These are phyloP conservation scores for Forsythia suspensa DNA, from an alignment of 257 asterid genomes.

Conservation along the genomic window DNA sequence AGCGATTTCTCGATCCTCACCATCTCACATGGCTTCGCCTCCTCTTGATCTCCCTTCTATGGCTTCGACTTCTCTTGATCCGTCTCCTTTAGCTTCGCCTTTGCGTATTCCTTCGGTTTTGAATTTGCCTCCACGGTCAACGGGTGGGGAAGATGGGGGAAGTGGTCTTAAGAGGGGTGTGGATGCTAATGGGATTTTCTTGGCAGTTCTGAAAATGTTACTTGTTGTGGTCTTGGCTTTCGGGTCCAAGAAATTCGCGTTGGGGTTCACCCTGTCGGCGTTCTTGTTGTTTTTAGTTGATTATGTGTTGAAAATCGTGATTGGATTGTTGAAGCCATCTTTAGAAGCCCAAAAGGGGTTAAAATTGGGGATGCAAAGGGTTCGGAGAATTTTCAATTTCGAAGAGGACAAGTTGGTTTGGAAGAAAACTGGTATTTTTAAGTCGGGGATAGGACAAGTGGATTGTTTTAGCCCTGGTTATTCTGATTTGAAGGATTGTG, in stretches of 20 bases:
- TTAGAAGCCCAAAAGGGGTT: slow-evolving; percentile 17
- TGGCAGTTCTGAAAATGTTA: slow-evolving; percentile 40
- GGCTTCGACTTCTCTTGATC: not conserved
- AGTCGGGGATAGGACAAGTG: not conserved
- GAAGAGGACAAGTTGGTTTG: slow-evolving; percentile 15
- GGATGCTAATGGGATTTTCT: slow-evolving; percentile 32
- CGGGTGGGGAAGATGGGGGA: not conserved
- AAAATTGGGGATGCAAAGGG: not conserved
- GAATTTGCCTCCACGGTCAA: not conserved
- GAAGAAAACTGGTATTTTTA: not conserved
- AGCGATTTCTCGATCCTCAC: slow-evolving; percentile 10
- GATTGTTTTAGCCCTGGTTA: not conserved
- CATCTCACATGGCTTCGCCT: slow-evolving; percentile 17
- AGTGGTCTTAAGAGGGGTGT: slow-evolving; percentile 7
- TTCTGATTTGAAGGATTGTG: slow-evolving; percentile 13
- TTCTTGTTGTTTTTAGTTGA: slow-evolving; percentile 56
- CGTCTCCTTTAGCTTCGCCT: not conserved
- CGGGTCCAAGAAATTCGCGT: slow-evolving; percentile 53
- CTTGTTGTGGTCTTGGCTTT: slow-evolving; percentile 64
- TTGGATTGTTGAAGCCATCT: slow-evolving; percentile 28
- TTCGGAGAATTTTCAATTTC: slow-evolving; percentile 12
- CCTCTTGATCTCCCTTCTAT: slow-evolving; percentile 5
- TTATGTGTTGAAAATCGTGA: slow-evolving; percentile 30
- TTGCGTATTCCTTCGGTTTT: not conserved
- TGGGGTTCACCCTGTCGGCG: slow-evolving; percentile 74